A percentile compares a stretch with the other conserved stretches of the same genome.
phyloP scores from a whole-genome alignment of 2,329 filamentous ascomycete genomes.

The Parascedosporium putredinis region DNA sequence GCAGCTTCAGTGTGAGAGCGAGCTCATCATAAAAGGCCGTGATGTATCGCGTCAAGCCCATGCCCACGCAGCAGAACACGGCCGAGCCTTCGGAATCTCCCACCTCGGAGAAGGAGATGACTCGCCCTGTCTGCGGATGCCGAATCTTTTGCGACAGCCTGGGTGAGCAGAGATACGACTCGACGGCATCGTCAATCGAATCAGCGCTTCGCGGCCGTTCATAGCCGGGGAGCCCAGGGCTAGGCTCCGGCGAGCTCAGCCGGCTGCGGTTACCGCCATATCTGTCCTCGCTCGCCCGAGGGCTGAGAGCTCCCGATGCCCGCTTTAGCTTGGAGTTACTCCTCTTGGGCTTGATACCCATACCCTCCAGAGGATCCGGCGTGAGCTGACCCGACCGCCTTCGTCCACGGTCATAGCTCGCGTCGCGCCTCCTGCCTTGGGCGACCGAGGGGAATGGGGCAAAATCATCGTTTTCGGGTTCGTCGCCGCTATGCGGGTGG shows the following conservation, averaged over 20 bases:
- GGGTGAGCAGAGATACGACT: constrained; percentile 72
- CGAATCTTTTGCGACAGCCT: constrained; percentile 79
- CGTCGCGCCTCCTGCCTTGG: constrained; percentile 44
- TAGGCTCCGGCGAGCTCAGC: constrained; percentile 10
- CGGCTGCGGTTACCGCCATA: constrained; percentile 10
- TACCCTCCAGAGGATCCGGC: constrained; percentile 34
- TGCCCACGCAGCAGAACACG: constrained; percentile 93
- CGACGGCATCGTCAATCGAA: constrained; percentile 80
- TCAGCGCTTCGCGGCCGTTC: constrained; percentile 71
- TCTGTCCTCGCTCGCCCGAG: constrained; percentile 26
- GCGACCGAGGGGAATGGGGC: constrained; percentile 61
- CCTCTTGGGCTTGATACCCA: constrained; percentile 36
- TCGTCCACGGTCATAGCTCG: constrained; percentile 34
- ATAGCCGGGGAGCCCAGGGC: constrained; percentile 39
- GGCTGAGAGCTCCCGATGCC: constrained; percentile 38
- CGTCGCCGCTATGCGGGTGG: constrained; percentile 15
- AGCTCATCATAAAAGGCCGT: constrained; percentile 97
- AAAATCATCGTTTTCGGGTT: constrained; percentile 41
- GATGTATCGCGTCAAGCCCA: constrained; percentile 92
- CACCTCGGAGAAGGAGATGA: constrained; percentile 94
- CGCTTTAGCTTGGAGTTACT: constrained; percentile 50
- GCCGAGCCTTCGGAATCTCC: constrained; percentile 85
- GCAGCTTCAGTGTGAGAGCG: constrained; percentile 74
- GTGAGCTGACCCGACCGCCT: constrained; percentile 38
- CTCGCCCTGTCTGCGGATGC: constrained; percentile 74